Conservation (phyloP, 805 yeast genomes). For the Lipomyces sp. region DNA sequence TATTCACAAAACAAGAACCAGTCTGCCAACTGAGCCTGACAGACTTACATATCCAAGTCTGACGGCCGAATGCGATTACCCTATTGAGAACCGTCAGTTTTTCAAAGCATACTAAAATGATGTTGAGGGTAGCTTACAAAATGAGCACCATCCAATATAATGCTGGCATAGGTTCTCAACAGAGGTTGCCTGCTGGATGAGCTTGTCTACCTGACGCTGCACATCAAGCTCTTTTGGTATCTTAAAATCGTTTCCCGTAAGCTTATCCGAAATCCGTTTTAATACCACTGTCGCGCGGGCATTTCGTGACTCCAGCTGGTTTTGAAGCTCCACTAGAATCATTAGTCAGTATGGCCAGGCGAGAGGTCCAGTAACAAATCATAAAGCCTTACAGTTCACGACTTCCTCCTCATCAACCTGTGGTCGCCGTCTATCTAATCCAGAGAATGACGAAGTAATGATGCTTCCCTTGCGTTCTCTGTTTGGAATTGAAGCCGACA, state of each 20-base stretch:
- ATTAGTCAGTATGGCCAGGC: not conserved
- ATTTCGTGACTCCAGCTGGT: slow-evolving; percentile 70
- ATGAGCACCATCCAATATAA: slow-evolving; percentile 98
- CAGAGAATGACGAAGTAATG: slow-evolving; percentile 22
- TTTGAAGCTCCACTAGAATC: slow-evolving; percentile 60
- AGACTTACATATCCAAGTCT: not conserved
- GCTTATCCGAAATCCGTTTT: slow-evolving; percentile 86
- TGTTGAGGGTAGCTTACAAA: slow-evolving; percentile 54
- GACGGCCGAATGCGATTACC: not conserved
- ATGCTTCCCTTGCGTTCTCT: slow-evolving; percentile 31
- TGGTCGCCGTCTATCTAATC: slow-evolving; percentile 36
- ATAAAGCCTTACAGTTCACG: slow-evolving; percentile 46
- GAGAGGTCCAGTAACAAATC: not conserved
- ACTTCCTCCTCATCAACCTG: slow-evolving; percentile 76
- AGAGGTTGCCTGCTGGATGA: slow-evolving; percentile 94
- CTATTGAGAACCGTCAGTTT: not conserved
- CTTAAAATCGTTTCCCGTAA: slow-evolving; percentile 91
- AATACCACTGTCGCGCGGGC: slow-evolving; percentile 91
- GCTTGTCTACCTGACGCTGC: slow-evolving; percentile 87
- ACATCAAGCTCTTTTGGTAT: slow-evolving; percentile 72
- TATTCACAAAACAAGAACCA: not conserved
- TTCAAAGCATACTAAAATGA: not conserved
- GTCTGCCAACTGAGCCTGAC: not conserved
- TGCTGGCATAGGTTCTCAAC: slow-evolving; percentile 96
- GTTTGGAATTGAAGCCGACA: slow-evolving; percentile 52